A percentile compares a stretch with the other conserved stretches of the same genome.
phyloP scores from a whole-genome alignment of 2,329 filamentous ascomycete species.

The Penicillium italicum region DNA sequence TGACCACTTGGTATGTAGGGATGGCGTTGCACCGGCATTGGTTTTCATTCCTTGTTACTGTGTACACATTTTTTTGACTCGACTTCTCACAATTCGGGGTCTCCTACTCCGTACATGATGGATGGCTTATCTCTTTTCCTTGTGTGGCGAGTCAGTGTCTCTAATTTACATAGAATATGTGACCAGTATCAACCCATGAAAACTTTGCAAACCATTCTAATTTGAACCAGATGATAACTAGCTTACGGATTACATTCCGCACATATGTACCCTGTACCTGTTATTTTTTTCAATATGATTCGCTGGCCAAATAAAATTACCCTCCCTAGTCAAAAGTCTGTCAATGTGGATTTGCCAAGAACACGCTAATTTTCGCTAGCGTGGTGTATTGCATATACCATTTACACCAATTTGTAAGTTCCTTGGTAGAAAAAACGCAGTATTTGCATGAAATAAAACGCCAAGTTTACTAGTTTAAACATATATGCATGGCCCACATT shows the following conservation, averaged over 20 bases:
- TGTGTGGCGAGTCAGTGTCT: background rate
- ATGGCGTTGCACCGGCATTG: constrained; percentile 21
- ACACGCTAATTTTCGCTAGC: too few species aligned
- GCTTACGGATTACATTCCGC: background rate
- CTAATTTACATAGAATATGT: background rate
- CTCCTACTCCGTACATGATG: background rate
- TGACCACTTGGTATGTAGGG: constrained; percentile 31
- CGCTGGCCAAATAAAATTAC: background rate
- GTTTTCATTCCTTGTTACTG: constrained; percentile 26
- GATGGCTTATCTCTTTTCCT: background rate
- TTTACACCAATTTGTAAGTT: too few species aligned
- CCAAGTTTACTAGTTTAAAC: too few species aligned
- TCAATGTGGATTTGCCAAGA: too few species aligned
- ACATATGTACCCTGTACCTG: background rate
- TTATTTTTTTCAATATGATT: background rate
- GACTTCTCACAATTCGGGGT: background rate
- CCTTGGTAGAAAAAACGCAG: too few species aligned
- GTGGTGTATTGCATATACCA: too few species aligned
- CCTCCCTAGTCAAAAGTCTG: too few species aligned
- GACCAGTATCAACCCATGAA: background rate
- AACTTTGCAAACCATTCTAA: background rate
- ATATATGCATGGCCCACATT: too few species aligned
- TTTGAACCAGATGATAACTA: background rate
- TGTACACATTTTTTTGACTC: background rate
- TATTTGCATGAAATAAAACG: too few species aligned